Conservation (phyloP, 495 filamentous ascomycete species). For the Neurospora sp. region DNA sequence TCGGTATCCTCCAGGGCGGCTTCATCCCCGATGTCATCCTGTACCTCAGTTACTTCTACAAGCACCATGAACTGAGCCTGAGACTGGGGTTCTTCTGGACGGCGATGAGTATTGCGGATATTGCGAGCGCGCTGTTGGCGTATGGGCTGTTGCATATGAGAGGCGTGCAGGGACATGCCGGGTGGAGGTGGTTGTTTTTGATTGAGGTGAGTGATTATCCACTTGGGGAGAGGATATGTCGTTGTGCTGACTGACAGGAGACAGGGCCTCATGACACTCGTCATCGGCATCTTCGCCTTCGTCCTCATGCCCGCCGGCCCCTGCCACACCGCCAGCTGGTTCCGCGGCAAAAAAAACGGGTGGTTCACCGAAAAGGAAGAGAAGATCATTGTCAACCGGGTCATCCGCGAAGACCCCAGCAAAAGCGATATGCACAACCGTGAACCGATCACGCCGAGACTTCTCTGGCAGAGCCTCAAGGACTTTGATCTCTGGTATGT, state of each 20-base stretch:
- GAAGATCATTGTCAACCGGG: slow-evolving; percentile 61
- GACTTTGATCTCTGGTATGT: slow-evolving; percentile 63
- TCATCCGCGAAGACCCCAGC: slow-evolving; percentile 60
- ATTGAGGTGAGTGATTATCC: slow-evolving; percentile 12
- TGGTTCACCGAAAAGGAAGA: slow-evolving; percentile 63
- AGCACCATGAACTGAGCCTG: slow-evolving; percentile 51
- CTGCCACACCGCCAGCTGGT: slow-evolving; percentile 55
- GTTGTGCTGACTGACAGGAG: not conserved
- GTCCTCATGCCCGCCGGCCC: slow-evolving; percentile 64
- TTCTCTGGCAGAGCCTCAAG: slow-evolving; percentile 50
- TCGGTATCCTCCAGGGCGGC: slow-evolving; percentile 69
- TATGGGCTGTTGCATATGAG: slow-evolving; percentile 63
- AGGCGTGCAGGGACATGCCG: slow-evolving; percentile 44
- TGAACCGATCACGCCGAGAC: slow-evolving; percentile 49
- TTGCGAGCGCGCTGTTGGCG: slow-evolving; percentile 59
- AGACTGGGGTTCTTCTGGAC: slow-evolving; percentile 49
- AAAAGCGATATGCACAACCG: slow-evolving; percentile 54
- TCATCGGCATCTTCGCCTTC: slow-evolving; percentile 54
- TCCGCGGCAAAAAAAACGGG: slow-evolving; percentile 61
- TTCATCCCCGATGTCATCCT: slow-evolving; percentile 49
- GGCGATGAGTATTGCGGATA: slow-evolving; percentile 53
- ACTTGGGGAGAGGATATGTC: not conserved
- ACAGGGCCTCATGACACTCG: slow-evolving; percentile 43
- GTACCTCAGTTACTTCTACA: slow-evolving; percentile 67
- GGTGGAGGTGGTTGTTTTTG: slow-evolving; percentile 49